Evolutionary conservation across 2,329 filamentous ascomycete species (phyloP).

Genomic region (Rhynchosporium graminicola): DNA sequence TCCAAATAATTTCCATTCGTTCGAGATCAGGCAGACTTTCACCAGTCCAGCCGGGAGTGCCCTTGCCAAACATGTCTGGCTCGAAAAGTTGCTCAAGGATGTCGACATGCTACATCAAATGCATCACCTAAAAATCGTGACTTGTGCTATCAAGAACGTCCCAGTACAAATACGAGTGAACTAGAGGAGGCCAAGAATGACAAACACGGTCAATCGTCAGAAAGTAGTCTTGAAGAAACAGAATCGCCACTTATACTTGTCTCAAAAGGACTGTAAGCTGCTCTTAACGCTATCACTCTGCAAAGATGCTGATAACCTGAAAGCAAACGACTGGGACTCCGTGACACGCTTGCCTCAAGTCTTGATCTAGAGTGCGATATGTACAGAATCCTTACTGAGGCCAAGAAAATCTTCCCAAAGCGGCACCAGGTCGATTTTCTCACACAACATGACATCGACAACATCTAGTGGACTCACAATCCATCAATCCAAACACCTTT

Average conservation of each 20-base stretch:
- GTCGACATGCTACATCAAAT: conserved; percentile 3
- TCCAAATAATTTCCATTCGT: background rate
- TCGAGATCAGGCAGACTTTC: background rate
- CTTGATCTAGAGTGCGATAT: background rate
- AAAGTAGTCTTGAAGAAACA: background rate
- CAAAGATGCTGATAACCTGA: background rate
- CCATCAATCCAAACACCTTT: background rate
- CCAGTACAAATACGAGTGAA: background rate
- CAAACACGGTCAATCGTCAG: background rate
- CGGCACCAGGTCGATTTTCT: conserved; percentile 4
- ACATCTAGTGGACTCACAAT: conserved; percentile 6
- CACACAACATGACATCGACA: conserved; percentile 7
- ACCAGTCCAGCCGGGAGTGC: conserved; percentile 6
- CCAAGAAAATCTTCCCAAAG: background rate
- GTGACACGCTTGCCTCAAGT: background rate
- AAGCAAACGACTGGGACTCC: background rate
- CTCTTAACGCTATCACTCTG: background rate
- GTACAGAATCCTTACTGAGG: background rate
- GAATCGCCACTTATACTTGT: background rate
- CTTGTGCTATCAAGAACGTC: background rate
- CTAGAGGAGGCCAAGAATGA: background rate
- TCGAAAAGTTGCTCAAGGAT: conserved; percentile 3
- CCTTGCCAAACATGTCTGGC: conserved; percentile 11
- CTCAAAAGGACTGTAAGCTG: background rate
- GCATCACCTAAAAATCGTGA: background rate